phyloP scores from a whole-genome alignment of 106 monocot species.

The Allium sativum region DNA sequence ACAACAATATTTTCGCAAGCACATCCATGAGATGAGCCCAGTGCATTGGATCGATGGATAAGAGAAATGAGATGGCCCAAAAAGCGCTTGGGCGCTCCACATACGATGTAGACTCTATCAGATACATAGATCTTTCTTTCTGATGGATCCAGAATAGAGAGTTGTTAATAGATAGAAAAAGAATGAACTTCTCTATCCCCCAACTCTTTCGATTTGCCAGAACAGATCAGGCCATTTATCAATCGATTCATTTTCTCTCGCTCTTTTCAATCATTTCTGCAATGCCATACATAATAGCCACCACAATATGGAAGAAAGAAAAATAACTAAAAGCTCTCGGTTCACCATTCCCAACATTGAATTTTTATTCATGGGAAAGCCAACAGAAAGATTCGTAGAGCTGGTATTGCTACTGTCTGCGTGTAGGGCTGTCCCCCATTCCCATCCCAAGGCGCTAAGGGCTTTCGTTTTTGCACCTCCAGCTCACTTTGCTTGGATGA shows the following conservation, averaged over 20 bases:
- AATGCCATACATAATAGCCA: background rate
- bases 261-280: background rate
- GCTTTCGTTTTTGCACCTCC: no score
- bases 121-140: slow-evolving; percentile 2
- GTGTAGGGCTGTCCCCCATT: no score
- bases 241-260: no score
- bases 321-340: no score
- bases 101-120: slow-evolving; percentile 6
- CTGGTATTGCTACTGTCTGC: no score
- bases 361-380: no score
- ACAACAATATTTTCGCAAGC: background rate
- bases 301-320: background rate
- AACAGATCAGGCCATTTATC: background rate
- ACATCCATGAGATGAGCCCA: slow-evolving; percentile 6
- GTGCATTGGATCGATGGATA: background rate
- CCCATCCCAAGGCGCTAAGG: no score
- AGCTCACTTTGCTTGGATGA: no score
- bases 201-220: slow-evolving; percentile 1
- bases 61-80: background rate
- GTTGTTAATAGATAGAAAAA: no score
- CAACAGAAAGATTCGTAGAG: no score
- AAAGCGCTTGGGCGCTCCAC: background rate
- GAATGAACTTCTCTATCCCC: no score
- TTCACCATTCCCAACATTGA: no score
- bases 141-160: background rate